Evolutionary conservation across 2,329 filamentous ascomycete genomes (phyloP).

Genomic region (Apiospora aurea): DNA sequence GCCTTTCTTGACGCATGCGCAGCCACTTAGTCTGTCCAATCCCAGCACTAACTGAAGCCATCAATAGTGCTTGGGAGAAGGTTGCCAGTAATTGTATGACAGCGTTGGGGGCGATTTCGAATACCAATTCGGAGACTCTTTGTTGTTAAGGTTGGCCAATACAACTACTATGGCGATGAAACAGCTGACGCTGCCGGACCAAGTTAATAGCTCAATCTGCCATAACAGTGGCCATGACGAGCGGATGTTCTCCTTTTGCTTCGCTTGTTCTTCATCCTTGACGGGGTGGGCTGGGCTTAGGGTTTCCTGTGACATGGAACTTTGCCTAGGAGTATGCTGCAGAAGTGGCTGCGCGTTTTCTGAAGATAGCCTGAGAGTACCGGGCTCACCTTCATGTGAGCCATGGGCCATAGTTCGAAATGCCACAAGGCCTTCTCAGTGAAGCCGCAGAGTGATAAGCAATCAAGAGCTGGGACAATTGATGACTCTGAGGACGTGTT

Average conservation of each 20-base stretch:
- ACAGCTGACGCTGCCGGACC: not conserved
- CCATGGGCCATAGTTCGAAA: not conserved
- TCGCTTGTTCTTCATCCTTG: not conserved
- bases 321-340: not conserved
- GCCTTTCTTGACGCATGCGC: not conserved
- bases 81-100: not conserved
- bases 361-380: not conserved
- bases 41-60: not conserved
- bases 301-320: rapidly evolving
- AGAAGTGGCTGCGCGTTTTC: not conserved
- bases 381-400: not conserved
- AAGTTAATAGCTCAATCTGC: not conserved
- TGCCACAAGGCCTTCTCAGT: too few species aligned
- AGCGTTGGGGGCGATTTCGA: not conserved
- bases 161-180: not conserved
- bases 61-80: not conserved
- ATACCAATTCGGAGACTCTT: not conserved
- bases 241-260: not conserved
- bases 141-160: not conserved
- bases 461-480: too few species aligned
- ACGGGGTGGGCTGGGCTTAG: not conserved
- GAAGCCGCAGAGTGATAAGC: too few species aligned
- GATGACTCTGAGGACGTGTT: too few species aligned
- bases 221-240: not conserved
- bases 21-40: not conserved